Evolutionary conservation across 78 protist species (phyloP).

Genomic region (Dictyostelium purpureum): DNA sequence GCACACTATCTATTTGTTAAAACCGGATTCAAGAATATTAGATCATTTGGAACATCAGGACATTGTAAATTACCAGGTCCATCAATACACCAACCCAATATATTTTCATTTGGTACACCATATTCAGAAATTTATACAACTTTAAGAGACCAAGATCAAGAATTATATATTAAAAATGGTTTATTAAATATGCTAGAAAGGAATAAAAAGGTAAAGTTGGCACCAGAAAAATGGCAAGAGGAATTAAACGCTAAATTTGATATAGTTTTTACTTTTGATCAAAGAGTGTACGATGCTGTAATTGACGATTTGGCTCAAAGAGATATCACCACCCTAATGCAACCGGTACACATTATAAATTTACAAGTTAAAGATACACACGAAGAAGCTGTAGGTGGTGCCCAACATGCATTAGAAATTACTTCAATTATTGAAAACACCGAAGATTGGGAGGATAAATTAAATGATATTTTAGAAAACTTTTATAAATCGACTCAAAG

Average conservation of each 20-base stretch:
- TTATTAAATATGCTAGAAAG: conserved; percentile 87
- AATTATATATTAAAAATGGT: conserved; percentile 82
- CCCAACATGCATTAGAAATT: conserved; percentile 50
- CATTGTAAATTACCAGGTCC: conserved; percentile 83
- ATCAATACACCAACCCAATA: conserved; percentile 76
- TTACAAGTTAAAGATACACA: conserved; percentile 81
- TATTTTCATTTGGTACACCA: conserved; percentile 85
- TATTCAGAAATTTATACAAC: conserved; percentile 61
- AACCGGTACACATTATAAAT: conserved; percentile 67
- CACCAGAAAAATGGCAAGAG: conserved; percentile 88
- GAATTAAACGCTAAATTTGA: conserved; percentile 43
- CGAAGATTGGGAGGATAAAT: conserved; percentile 26
- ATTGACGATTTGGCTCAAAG: conserved; percentile 60
- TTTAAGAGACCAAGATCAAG: conserved; percentile 37
- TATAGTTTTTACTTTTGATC: conserved; percentile 76
- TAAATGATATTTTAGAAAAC: conserved; percentile 37
- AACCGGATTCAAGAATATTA: conserved; percentile 25
- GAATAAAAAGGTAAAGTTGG: conserved; percentile 69
- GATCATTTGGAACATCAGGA: conserved; percentile 84
- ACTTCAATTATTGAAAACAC: not conserved
- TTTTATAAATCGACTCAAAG: conserved; percentile 43
- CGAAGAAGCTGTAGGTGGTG: conserved; percentile 81
- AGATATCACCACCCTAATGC: conserved; percentile 11
- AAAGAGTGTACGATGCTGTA: conserved; percentile 74
- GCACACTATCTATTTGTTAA: conserved; percentile 69